Percentiles rank a stretch among this genome's conserved stretches.
phyloP scores from a whole-genome alignment of 2,329 filamentous ascomycete species.

The Colletotrichum tofieldiae region DNA sequence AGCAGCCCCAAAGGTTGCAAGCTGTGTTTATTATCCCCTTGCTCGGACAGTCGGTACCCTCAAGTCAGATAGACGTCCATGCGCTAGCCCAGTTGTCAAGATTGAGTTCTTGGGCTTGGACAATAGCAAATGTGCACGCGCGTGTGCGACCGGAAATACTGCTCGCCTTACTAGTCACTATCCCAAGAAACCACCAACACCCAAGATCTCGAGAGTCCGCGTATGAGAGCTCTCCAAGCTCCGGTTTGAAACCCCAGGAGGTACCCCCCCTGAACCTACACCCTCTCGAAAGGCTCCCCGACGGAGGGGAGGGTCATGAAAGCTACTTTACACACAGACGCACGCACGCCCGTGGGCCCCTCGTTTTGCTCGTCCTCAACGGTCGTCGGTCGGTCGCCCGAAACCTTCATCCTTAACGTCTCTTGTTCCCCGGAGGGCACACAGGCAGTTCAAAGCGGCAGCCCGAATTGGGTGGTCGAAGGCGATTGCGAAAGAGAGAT shows the following conservation, averaged over 20 bases:
- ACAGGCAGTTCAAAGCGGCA: not conserved
- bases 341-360: not conserved
- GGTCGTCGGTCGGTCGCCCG: not conserved
- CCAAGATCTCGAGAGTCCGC: not conserved
- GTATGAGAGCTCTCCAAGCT: not conserved
- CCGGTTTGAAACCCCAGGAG: not conserved
- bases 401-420: not conserved
- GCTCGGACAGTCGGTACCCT: not conserved
- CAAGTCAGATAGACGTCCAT: not conserved
- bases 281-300: not conserved
- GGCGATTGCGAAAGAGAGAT: not conserved
- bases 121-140: not conserved
- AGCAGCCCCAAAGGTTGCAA: not conserved
- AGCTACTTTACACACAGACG: conserved; percentile 8
- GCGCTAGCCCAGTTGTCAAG: not conserved
- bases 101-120: not conserved
- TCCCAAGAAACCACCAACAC: not conserved
- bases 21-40: not conserved
- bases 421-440: not conserved
- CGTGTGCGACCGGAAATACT: not conserved
- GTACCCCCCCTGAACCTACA: not conserved
- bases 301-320: not conserved
- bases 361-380: too few relatives aligned
- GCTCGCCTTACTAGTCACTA: not conserved
- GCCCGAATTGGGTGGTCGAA: not conserved